Evolutionary conservation across 176 grass and related monocot genomes (phyloP).

Genomic region (Juncus effusus): DNA sequence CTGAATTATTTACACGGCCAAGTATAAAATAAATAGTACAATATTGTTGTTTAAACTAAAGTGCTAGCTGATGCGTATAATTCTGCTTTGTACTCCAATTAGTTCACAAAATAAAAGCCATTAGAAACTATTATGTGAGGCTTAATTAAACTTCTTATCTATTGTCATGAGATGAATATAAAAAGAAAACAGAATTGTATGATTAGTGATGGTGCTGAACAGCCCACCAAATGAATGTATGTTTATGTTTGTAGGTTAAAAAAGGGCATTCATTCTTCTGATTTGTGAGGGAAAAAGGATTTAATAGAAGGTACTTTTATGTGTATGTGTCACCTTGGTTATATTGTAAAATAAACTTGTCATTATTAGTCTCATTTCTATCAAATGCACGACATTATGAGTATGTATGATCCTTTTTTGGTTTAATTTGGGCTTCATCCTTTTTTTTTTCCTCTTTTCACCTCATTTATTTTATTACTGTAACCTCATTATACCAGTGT

Average conservation of each 20-base stretch:
- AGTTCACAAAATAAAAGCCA: too few relatives aligned
- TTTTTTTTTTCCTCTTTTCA: too few relatives aligned
- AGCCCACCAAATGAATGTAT: conserved; percentile 93
- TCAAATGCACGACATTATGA: too few relatives aligned
- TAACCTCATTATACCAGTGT: too few relatives aligned
- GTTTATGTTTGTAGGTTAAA: conserved; percentile 98
- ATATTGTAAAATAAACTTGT: too few relatives aligned
- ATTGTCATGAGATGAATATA: not conserved
- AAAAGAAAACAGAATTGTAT: conserved; percentile 71
- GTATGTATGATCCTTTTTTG: too few relatives aligned
- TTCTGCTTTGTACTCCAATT: conserved; percentile 6
- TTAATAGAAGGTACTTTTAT: conserved; percentile 81
- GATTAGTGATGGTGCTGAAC: conserved; percentile 82
- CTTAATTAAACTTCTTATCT: not conserved
- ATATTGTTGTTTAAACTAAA: not conserved
- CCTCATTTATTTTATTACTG: too few relatives aligned
- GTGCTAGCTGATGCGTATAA: conserved; percentile 15
- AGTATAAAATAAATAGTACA: too few relatives aligned
- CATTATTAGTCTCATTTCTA: too few relatives aligned
- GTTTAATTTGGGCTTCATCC: too few relatives aligned
- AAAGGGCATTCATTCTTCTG: conserved; percentile 85
- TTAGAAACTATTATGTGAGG: not conserved
- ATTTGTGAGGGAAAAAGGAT: conserved; percentile 64
- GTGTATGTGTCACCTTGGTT: too few relatives aligned
- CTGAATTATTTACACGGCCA: too few relatives aligned